phyloP scores from a whole-genome alignment of 441 rosid species.

The Populus hybrid region DNA sequence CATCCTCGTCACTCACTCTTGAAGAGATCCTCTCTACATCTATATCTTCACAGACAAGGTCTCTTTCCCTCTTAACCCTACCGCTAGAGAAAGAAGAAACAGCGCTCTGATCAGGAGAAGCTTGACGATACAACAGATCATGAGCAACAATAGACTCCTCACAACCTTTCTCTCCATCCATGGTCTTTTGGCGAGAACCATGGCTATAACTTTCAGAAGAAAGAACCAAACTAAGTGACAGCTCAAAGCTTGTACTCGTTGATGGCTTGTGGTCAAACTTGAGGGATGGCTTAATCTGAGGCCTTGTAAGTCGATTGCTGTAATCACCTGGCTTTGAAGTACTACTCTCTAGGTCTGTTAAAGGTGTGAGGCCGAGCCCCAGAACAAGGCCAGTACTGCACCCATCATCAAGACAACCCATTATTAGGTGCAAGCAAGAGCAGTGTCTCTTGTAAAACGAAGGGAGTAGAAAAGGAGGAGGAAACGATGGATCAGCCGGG shows the following conservation, averaged over 20 bases:
- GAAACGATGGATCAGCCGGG: background rate
- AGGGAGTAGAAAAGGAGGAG: background rate
- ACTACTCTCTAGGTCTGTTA: conserved; percentile 14
- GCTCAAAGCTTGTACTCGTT: conserved; percentile 21
- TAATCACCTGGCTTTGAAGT: conserved; percentile 15
- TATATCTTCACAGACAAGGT: conserved; percentile 55
- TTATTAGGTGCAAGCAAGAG: conserved; percentile 12
- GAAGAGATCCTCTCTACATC: conserved; percentile 60
- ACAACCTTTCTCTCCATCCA: conserved; percentile 20
- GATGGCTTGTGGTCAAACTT: conserved; percentile 23
- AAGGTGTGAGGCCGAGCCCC: conserved; percentile 50
- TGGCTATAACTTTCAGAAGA: conserved; percentile 21
- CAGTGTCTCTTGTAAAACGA: background rate
- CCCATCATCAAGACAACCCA: conserved; percentile 58
- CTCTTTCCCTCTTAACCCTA: conserved; percentile 79
- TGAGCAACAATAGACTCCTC: conserved; percentile 23
- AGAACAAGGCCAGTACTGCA: conserved; percentile 47
- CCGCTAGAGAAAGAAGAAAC: conserved; percentile 82
- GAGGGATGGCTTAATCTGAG: conserved; percentile 24
- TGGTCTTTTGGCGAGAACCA: background rate
- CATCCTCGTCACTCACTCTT: conserved; percentile 77
- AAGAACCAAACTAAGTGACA: conserved; percentile 59
- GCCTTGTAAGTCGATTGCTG: conserved; percentile 5
- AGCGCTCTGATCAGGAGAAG: conserved; percentile 54
- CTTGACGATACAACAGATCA: conserved; percentile 32